These are phyloP conservation scores for Dactylis glomerata DNA, from an alignment of 176 grass and related monocot genomes.

Conservation along the genomic window DNA sequence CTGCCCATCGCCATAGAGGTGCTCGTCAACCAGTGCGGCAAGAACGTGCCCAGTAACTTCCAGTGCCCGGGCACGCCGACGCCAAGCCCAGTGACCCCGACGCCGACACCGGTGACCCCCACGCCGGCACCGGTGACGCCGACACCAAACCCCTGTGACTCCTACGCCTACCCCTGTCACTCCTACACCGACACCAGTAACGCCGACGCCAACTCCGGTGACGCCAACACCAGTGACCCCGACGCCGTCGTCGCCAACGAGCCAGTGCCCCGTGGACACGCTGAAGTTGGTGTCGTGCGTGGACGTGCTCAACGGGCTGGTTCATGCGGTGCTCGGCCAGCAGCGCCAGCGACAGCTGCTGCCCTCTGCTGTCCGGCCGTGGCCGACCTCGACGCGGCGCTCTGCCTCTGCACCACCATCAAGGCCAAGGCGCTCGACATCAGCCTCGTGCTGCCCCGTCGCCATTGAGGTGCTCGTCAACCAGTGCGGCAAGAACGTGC, in stretches of 20 bases:
- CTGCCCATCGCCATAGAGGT: no score
- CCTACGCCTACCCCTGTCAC: no score
- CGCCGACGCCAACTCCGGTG: background rate
- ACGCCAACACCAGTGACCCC: background rate
- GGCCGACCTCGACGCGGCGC: conserved; percentile 71
- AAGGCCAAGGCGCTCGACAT: conserved; percentile 58
- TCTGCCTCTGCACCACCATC: conserved; percentile 84
- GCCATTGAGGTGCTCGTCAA: conserved; percentile 71
- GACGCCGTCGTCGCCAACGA: background rate
- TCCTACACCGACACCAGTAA: background rate
- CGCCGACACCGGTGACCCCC: background rate
- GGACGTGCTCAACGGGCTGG: conserved; percentile 54
- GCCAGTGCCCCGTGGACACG: conserved; percentile 65
- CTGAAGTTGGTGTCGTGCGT: conserved; percentile 71
- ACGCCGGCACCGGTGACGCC: background rate
- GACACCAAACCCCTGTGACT: no score
- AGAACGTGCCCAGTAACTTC: conserved; percentile 58
- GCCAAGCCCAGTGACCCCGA: background rate
- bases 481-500: conserved; percentile 66
- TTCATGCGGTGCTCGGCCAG: conserved; percentile 52
- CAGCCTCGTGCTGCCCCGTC: conserved; percentile 58
- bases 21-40: no score
- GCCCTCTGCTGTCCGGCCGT: conserved; percentile 57
- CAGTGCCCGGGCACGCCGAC: conserved; percentile 31
- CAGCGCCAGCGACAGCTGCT: no score